Base-by-base conservation (phyloP, 2,329 filamentous ascomycete species). In the Tolypocladium cylindrosporum region DNA sequence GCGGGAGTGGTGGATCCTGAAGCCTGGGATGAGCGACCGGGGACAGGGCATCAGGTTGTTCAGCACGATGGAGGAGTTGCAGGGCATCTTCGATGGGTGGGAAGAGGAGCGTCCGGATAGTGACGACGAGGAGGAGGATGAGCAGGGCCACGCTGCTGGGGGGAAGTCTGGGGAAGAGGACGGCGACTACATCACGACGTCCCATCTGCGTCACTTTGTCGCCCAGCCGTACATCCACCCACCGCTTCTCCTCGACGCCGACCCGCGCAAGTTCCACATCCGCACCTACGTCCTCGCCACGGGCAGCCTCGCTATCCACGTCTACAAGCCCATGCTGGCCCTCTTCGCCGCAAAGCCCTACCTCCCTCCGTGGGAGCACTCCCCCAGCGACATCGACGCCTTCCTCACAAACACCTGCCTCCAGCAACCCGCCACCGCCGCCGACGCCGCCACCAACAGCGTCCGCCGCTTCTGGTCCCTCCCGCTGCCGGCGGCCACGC, bases 331-430 rank as follows among this genome's bases (percentile, higher is more conserved):
- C 60, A 96, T 97, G 91, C 86, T 99, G 13, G 92, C 93, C 0
- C 85, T 99, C 41, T 97, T 97, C 74, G 91, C 94, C 0, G 86
- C 84, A 11, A 82, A 83, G 61, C 72, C 85, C 0, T 99, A 97
- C 73, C 67, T 73, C 1, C 69, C 87, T 0, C 93, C 92, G 0
- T 81, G 79, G 73, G 72, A 74, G 72, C 74, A 75, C 21, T 72
- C 74, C 27, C 70, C 74, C 37, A 67, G 70, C 48, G 73, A 77
- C 63, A 82, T 96, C 7, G 84, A 85, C 55, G 80, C 86, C 0
- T 94, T 97, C 69, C 80, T 99, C 3, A 99, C 94, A 51, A 99
- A 99, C 71, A 97, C 94, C 2, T 99, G 94, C 71, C 83, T 97
- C 1, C 94, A 97, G 71, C 80, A 82, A 57, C 80, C 27, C n/a